Percentiles rank a stretch among this genome's conserved stretches.
Conservation (phyloP, 805 yeast species). For the Scheffersomyces spartinae region DNA sequence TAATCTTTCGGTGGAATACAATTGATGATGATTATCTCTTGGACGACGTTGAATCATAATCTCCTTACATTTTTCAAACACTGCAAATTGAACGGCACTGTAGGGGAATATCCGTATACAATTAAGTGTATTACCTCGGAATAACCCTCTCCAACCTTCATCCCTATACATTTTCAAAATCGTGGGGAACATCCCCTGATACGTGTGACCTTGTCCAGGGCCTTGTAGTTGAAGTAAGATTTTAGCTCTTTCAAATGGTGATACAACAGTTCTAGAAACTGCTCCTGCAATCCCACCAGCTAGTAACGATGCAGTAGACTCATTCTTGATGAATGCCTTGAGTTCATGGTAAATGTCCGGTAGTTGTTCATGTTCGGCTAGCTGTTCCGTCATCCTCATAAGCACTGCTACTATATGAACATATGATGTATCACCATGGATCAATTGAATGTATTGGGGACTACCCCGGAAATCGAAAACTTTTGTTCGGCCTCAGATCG, state of each 20-base stretch:
- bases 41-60: slow-evolving; percentile 14
- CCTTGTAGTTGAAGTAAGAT: slow-evolving; percentile 87
- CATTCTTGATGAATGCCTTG: slow-evolving; percentile 25
- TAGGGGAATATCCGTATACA: slow-evolving; percentile 89
- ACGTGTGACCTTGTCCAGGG: slow-evolving; percentile 33
- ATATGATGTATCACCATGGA: too few species aligned
- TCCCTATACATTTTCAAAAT: slow-evolving; percentile 70
- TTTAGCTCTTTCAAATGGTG: slow-evolving; percentile 92
- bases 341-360: too few species aligned
- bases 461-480: too few species aligned
- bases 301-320: slow-evolving; percentile 49
- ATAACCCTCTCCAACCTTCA: slow-evolving; percentile 86
- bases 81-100: slow-evolving; percentile 87
- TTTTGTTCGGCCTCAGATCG: too few species aligned
- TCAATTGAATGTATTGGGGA: too few species aligned
- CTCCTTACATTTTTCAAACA: slow-evolving; percentile 55
- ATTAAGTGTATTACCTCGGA: slow-evolving; percentile 84
- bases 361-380: too few species aligned
- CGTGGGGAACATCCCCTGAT: slow-evolving; percentile 66
- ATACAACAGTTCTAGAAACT: slow-evolving; percentile 78
- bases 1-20: slow-evolving; percentile 49
- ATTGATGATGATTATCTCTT: slow-evolving; percentile 14
- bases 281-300: slow-evolving; percentile 46
- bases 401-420: too few species aligned
- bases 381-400: too few species aligned